Conservation (phyloP, 192 early-diverging fungal genomes). For the Podila epicladia region DNA sequence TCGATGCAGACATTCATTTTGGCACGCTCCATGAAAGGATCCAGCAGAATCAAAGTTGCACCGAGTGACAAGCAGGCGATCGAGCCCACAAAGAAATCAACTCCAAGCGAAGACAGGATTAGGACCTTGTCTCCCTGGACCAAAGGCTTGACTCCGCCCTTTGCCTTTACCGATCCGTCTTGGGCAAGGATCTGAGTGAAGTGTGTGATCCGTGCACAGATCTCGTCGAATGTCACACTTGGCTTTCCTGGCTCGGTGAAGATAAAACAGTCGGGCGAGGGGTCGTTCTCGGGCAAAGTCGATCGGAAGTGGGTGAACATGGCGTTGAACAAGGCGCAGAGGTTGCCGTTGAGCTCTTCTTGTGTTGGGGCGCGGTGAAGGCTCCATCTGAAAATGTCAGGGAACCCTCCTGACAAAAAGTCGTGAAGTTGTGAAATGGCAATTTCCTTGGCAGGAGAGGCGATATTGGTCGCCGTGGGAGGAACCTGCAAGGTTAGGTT, state of each 20-base stretch:
- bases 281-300: conserved; percentile 18
- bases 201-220: conserved; percentile 47
- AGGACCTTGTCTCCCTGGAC: conserved; percentile 40
- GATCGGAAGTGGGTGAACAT: conserved; percentile 37
- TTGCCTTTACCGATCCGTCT: conserved; percentile 6
- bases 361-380: conserved; percentile 26
- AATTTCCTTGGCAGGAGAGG: conserved; percentile 25
- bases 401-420: conserved; percentile 41
- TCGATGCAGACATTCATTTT: conserved; percentile 53
- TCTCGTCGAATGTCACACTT: conserved; percentile 36
- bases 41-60: conserved; percentile 38
- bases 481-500: not conserved
- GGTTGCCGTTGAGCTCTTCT: conserved; percentile 48
- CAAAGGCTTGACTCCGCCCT: conserved; percentile 15
- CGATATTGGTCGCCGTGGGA: not conserved
- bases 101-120: conserved; percentile 41
- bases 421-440: conserved; percentile 51
- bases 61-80: conserved; percentile 42
- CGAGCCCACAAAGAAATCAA: conserved; percentile 49
- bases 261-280: conserved; percentile 48
- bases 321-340: conserved; percentile 47
- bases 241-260: conserved; percentile 44
- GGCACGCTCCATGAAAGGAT: conserved; percentile 50
- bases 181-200: conserved; percentile 42
- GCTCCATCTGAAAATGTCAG: conserved; percentile 49